Base-by-base conservation (phyloP, 768 basidiomycete genomes). In the Russula dissimulans region DNA sequence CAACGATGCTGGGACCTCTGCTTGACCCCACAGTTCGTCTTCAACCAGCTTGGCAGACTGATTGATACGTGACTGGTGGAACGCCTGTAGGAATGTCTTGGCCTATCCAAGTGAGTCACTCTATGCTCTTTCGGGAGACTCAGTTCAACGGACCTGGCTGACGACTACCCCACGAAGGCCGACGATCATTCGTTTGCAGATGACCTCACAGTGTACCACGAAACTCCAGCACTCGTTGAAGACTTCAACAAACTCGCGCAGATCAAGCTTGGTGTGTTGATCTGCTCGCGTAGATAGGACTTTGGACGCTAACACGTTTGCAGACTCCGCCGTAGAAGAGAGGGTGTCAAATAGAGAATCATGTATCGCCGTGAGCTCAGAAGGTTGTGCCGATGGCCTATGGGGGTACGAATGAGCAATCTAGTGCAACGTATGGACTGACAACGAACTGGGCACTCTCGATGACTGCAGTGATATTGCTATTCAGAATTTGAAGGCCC, bases 11-110 rank as follows among this genome's bases (percentile, higher is more conserved):
- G 85, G 75, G 14, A 95, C 83, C 57, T 97, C 91, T 14, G 83
- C 78, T 15, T 89, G 88, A 59, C 78, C 83, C 97, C 97, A 98
- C 61, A 87, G 88, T 69, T 99, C 97, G 65, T 97, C 93, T 71
- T 98, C 94, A 8, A 99, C 95, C 31, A 91, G 74, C 70, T 88
- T 91, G 31, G 95, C 95, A 3, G 87, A 89, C 57, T 79, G 80
- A 3, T 85, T 81, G 46, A 98, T 81, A 53, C 88, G 80, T 11
- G 79, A 72, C 65, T 93, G 86, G 69, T 99, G 97, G 74, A 95
- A 97, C 0, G 77, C 73, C 67, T 89, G 84, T 31, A 99, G 76
- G 75, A 95, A 99, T 10, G 81, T 74, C 73, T 94, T 95, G 6
- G 94, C 90, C 86, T 94, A 66, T 39, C n/a, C 52, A 42, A 47